These are phyloP conservation scores for Colletotrichum euphorbiae DNA, from an alignment of 2,329 filamentous ascomycete species.

Conservation along the genomic window DNA sequence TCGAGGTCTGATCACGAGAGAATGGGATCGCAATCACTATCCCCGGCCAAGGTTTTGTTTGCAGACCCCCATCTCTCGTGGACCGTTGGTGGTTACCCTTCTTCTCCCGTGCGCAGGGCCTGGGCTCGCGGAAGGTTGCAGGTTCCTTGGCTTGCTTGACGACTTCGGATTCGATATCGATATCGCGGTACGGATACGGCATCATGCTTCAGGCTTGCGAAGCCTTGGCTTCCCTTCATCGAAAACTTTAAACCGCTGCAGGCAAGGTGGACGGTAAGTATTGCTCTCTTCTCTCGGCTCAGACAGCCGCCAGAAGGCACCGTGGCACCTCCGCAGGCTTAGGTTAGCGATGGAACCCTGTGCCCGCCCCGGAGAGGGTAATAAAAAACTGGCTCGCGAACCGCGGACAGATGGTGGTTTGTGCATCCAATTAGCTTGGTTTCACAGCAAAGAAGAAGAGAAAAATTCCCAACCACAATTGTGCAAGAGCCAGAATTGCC, in stretches of 20 bases:
- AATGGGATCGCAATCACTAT: background rate
- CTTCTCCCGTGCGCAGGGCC: background rate
- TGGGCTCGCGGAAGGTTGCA: background rate
- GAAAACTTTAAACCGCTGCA: constrained; percentile 4
- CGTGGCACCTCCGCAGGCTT: background rate
- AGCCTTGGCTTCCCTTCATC: constrained; percentile 5
- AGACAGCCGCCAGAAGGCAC: constrained; percentile 7
- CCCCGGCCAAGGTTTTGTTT: constrained; percentile 6
- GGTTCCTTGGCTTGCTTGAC: background rate
- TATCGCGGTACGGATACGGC: background rate
- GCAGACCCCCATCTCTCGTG: constrained; percentile 12
- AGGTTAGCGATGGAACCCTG: constrained; percentile 21
- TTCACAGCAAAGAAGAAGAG: background rate
- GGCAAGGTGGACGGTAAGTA: background rate
- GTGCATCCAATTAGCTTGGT: constrained; percentile 9
- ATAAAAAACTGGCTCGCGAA: constrained; percentile 11
- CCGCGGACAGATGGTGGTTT: background rate
- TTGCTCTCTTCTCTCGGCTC: too few relatives aligned
- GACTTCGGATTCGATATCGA: constrained; percentile 1
- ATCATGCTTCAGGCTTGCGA: constrained; percentile 2
- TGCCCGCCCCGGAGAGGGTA: constrained; percentile 6
- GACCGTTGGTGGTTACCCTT: background rate
- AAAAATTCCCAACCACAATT: constrained; percentile 5
- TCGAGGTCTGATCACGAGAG: constrained; percentile 18
- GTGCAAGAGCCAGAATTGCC: constrained; percentile 22